phyloP scores from a whole-genome alignment of 1,284 basidiomycete species.

The Papiliotrema laurentii region DNA sequence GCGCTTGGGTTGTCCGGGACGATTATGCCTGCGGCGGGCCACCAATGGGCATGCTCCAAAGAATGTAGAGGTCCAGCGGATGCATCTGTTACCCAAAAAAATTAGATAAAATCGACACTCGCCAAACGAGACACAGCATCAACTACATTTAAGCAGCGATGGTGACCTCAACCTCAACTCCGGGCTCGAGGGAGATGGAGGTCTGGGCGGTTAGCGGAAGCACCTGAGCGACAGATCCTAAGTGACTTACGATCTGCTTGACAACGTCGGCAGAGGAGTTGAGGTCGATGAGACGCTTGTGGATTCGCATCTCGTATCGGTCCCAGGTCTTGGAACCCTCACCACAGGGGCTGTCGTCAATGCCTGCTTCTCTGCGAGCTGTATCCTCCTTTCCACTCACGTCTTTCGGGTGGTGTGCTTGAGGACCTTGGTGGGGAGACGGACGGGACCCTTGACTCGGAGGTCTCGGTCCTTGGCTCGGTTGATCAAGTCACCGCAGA shows the following conservation, averaged over 20 bases:
- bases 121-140: neutral
- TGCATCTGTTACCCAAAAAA: neutral
- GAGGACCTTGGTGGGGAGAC: conserved; percentile 97
- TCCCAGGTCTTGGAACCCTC: conserved; percentile 99
- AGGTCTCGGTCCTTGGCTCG: conserved; percentile 99
- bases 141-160: conserved; percentile 60
- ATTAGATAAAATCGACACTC: neutral
- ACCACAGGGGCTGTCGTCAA: conserved; percentile 78
- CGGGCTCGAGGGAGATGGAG: conserved; percentile 96
- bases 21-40: no score
- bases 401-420: conserved; percentile 99
- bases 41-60: no score
- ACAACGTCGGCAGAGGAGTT: conserved; percentile 98
- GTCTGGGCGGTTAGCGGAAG: conserved; percentile 58
- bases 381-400: conserved; percentile 62
- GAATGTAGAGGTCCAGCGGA: neutral
- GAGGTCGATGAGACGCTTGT: conserved; percentile 99
- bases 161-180: conserved; percentile 99
- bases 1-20: no score
- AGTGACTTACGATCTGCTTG: conserved; percentile 90
- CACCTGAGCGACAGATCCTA: neutral
- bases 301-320: conserved; percentile 97
- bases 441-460: conserved; percentile 97
- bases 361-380: no score
- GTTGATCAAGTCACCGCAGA: conserved; percentile 94